Base-by-base conservation (phyloP, 116 monocot genomes). In the Zostera marina region DNA sequence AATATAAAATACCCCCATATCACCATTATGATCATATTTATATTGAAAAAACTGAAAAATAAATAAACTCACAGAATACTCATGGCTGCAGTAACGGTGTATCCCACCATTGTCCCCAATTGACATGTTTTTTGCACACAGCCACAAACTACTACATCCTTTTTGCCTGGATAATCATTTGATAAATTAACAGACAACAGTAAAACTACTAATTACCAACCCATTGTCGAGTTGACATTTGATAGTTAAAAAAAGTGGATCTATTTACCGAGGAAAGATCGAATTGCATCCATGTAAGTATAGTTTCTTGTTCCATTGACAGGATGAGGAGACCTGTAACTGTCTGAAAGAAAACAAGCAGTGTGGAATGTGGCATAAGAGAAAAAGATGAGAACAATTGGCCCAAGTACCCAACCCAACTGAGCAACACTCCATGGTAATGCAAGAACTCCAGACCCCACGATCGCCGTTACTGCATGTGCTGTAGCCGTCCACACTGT, bases 341-440 rank as follows among this genome's bases (percentile, higher is more conserved):
- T 79, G 52, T 79, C 69, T 0, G 78, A 42, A 5, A 79, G 59
- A 22, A 84, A 64, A 3, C 7, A 54, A 17, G 79, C 46, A 12
- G 84, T 66, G 68, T 76, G 63, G 47, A 67, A 76, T 11, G 83
- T 79, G 38, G 76, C 61, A 23, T 32, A 51, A 9, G 83, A 51
- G 44, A 72, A 83, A 39, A 54, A 40, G 14, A 75, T 1, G 12
- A 78, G 72, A 1, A 62, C 67, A 5, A 68, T 1, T 8, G 79
- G 84, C 1, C 79, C 84, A 0, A 59, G 21, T 0, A 71, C 57
- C 84, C 84, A 84, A 1, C 84, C 84, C 5, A 84, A 41, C 52
- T 84, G 84, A 5, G 79, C 76, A 12, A 84, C 67, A 46, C 79
- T 79, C 84, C 84, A 84, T 42, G 84, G 56, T 23, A 79, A 44